A percentile compares a stretch with the other conserved stretches of the same genome.
Conservation (phyloP, 2,329 filamentous ascomycete genomes). For the Colletotrichum destructivum region DNA sequence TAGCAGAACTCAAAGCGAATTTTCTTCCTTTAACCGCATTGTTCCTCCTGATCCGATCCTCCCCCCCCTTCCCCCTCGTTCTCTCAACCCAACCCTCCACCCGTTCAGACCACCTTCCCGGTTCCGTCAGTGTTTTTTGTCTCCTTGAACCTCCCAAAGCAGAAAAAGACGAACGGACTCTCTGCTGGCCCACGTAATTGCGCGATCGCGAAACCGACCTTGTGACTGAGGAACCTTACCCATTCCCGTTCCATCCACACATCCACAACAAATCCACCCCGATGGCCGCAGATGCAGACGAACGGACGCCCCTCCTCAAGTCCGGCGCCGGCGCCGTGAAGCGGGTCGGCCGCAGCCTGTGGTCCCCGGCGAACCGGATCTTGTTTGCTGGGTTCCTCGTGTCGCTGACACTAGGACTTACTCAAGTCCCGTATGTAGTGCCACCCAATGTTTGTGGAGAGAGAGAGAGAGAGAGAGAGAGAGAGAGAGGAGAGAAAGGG, state of each 20-base stretch:
- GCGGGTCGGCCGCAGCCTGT: constrained; percentile 37
- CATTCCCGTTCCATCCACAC: too few relatives aligned
- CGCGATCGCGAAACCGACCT: background rate
- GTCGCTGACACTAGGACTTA: constrained; percentile 65
- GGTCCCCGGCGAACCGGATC: constrained; percentile 57
- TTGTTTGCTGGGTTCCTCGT: constrained; percentile 74
- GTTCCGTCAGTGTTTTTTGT: constrained; percentile 21
- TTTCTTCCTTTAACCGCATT: constrained; percentile 16
- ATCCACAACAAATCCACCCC: background rate
- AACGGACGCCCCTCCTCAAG: constrained; percentile 39
- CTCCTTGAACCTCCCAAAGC: constrained; percentile 15
- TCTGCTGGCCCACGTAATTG: constrained; percentile 15
- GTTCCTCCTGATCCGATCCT: background rate
- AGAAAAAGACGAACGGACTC: background rate
- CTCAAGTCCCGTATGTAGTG: constrained; percentile 62
- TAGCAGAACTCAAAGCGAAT: background rate
- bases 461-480: too few relatives aligned
- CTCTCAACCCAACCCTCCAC: background rate
- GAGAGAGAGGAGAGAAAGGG: background rate
- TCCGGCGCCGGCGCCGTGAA: constrained; percentile 41
- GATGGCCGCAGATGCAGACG: constrained; percentile 38
- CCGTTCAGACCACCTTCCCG: constrained; percentile 10
- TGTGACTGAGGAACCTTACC: constrained; percentile 1
- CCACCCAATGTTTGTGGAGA: background rate
- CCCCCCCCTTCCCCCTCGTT: background rate